Percentiles rank a stretch among this genome's conserved stretches.
phyloP scores from a whole-genome alignment of 495 filamentous ascomycete genomes.

The Jackrogersella minutella region DNA sequence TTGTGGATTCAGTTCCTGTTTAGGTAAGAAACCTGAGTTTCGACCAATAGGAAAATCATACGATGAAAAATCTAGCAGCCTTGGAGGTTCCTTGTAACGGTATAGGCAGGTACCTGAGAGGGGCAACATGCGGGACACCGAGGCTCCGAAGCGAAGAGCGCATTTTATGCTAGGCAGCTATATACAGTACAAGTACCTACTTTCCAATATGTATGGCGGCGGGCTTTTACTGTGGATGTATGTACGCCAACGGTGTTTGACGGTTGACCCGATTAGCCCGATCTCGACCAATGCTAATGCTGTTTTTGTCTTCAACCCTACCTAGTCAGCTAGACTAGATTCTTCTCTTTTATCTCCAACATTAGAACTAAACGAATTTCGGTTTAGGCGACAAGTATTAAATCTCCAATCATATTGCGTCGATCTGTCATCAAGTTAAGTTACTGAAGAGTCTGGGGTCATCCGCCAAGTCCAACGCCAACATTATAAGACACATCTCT shows the following conservation, averaged over 20 bases:
- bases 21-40: slow-evolving; percentile 29
- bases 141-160: slow-evolving; percentile 19
- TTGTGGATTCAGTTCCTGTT: slow-evolving; percentile 29
- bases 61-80: slow-evolving; percentile 2
- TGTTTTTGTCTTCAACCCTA: neutral
- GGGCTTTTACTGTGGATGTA: too few species aligned
- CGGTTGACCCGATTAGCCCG: neutral
- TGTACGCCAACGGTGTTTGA: neutral
- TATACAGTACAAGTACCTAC: too few species aligned
- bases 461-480: too few species aligned
- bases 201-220: too few species aligned
- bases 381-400: slow-evolving; percentile 12
- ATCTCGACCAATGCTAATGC: neutral
- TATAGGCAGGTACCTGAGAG: slow-evolving; percentile 4
- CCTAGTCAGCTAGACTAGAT: neutral
- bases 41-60: slow-evolving; percentile 27
- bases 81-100: neutral
- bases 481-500: too few species aligned
- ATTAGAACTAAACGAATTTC: slow-evolving; percentile 5
- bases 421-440: slow-evolving; percentile 41
- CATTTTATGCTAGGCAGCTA: slow-evolving; percentile 5
- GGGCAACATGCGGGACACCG: slow-evolving; percentile 31
- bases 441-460: too few species aligned
- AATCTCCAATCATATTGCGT: slow-evolving; percentile 34
- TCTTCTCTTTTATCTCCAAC: slow-evolving; percentile 1